phyloP scores from a whole-genome alignment of 805 yeast species.

The Zygoascus biomembranicola region DNA sequence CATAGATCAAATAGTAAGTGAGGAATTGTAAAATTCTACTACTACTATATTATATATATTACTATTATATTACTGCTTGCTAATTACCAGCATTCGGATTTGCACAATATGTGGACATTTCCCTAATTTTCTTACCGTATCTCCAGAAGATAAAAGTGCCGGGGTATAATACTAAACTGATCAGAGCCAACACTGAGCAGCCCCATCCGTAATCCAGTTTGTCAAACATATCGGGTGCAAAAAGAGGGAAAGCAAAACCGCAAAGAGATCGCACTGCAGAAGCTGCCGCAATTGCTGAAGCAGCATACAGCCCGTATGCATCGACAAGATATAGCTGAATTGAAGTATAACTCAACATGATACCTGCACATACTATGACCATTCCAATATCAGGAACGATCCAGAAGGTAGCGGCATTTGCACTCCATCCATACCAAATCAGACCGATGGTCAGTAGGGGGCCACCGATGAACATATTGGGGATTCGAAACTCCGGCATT shows the following conservation, averaged over 20 bases:
- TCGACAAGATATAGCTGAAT: conserved; percentile 61
- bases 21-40: no score
- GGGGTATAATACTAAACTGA: conserved; percentile 48
- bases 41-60: no score
- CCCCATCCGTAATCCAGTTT: conserved; percentile 63
- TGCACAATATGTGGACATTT: conserved; percentile 34
- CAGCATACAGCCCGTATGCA: conserved; percentile 57
- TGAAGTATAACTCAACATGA: conserved; percentile 53
- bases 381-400: conserved; percentile 57
- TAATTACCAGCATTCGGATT: not conserved
- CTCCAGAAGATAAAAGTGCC: conserved; percentile 46
- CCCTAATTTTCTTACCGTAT: conserved; percentile 47
- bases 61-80: no score
- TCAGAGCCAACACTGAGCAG: conserved; percentile 48
- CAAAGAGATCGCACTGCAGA: conserved; percentile 55
- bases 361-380: conserved; percentile 47
- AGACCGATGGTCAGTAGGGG: conserved; percentile 50
- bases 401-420: conserved; percentile 49
- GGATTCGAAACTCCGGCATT: conserved; percentile 54
- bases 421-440: conserved; percentile 68
- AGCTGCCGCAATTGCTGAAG: conserved; percentile 59
- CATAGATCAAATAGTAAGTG: no score
- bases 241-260: conserved; percentile 63
- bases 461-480: conserved; percentile 45
- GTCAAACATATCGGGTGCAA: conserved; percentile 50